Conservation (phyloP, 345 rosid species). For the Pugionium cornutum region DNA sequence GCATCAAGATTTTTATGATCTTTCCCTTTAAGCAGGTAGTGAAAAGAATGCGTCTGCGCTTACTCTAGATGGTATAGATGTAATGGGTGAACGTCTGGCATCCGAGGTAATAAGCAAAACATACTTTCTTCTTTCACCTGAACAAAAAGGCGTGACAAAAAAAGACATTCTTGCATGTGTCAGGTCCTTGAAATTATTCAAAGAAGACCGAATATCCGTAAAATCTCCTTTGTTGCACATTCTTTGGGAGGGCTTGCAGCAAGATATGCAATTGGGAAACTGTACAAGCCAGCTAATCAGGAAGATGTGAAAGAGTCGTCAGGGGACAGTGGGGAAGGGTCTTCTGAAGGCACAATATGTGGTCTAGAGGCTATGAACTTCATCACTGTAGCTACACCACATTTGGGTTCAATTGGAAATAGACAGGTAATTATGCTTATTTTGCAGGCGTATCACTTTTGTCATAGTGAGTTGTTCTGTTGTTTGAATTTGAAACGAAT, state of each 20-base stretch:
- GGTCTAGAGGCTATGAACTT: slow-evolving; percentile 90
- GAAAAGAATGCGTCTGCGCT: slow-evolving; percentile 61
- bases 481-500: not conserved
- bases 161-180: slow-evolving; percentile 23
- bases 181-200: slow-evolving; percentile 80
- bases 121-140: not conserved
- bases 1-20: slow-evolving; percentile 13
- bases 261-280: slow-evolving; percentile 88
- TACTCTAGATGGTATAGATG: slow-evolving; percentile 91
- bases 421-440: slow-evolving; percentile 59
- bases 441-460: not conserved
- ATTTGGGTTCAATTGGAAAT: slow-evolving; percentile 96
- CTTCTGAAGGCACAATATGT: slow-evolving; percentile 56
- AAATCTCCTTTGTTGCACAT: slow-evolving; percentile 92
- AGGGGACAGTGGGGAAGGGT: slow-evolving; percentile 32
- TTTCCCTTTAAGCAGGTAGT: slow-evolving; percentile 59
- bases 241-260: slow-evolving; percentile 91
- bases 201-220: slow-evolving; percentile 58
- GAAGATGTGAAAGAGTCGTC: slow-evolving; percentile 41
- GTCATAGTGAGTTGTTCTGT: not conserved
- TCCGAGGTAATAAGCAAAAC: slow-evolving; percentile 56
- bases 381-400: slow-evolving; percentile 92
- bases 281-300: slow-evolving; percentile 58
- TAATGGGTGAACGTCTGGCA: slow-evolving; percentile 94
- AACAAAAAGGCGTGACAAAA: not conserved